phyloP scores from a whole-genome alignment of 2,329 filamentous ascomycete species.

The Aureobasidium pullulans region DNA sequence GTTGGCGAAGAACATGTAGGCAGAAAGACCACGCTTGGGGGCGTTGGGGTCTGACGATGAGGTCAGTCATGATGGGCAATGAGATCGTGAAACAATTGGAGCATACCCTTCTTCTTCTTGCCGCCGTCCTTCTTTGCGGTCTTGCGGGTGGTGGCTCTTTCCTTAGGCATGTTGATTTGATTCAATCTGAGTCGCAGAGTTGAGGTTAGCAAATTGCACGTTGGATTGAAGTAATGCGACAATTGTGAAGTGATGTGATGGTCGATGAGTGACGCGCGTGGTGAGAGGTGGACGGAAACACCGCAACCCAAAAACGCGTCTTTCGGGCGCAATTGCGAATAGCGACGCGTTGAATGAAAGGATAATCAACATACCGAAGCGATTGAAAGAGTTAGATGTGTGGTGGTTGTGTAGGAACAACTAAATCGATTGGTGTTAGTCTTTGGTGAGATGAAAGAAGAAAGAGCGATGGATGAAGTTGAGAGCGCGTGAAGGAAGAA shows the following conservation, averaged over 20 bases:
- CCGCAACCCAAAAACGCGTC: slow-evolving; percentile 2
- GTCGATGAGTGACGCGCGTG: neutral
- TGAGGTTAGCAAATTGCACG: neutral
- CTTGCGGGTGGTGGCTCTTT: slow-evolving; percentile 55
- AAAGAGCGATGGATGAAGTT: neutral
- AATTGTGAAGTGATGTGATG: neutral
- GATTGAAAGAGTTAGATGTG: slow-evolving; percentile 6
- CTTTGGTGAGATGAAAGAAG: neutral
- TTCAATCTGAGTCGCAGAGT: slow-evolving; percentile 5
- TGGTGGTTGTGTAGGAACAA: neutral
- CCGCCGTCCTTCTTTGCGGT: slow-evolving; percentile 46
- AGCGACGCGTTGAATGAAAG: neutral
- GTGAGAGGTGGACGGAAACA: neutral
- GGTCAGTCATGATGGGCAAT: slow-evolving; percentile 3
- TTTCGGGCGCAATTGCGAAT: slow-evolving; percentile 1
- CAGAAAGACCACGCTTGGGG: slow-evolving; percentile 97
- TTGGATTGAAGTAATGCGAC: neutral
- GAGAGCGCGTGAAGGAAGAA: neutral
- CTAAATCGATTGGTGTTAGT: slow-evolving; percentile 2
- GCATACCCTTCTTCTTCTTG: slow-evolving; percentile 67
- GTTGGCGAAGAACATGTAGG: slow-evolving; percentile 99
- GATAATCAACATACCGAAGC: neutral
- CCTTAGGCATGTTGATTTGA: slow-evolving; percentile 54
- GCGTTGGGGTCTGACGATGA: slow-evolving; percentile 76
- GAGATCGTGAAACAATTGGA: slow-evolving; percentile 1